Base-by-base conservation (phyloP, 1,284 basidiomycete genomes). In the Melampsora medusae region DNA sequence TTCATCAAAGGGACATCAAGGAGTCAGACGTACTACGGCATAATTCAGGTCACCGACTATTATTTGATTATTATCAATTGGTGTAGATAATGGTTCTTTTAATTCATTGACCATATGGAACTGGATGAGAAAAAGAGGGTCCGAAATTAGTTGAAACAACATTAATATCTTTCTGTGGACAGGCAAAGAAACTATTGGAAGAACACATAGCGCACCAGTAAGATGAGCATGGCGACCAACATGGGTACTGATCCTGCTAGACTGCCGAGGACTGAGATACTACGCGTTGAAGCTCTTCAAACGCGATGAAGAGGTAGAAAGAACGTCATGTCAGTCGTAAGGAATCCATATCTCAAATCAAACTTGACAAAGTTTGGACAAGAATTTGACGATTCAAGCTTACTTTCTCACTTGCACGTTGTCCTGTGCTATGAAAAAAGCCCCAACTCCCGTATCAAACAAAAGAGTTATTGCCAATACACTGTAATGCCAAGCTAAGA, bases 401-500 rank as follows among this genome's bases (percentile, higher is more conserved):
- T 28, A 56, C 53, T 56, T 56, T 56, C 53, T n/a, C n/a, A 56
- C 25, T 56, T 56, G n/a, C 4, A 28, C 53, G 17, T 14, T 56
- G 6, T 28, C 53, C 25, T 56, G 53, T 12, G 53, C 5, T 5
- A 19, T 22, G 14, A 56, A 56, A n/a, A 5, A 56, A 22, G 25
- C 53, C 53, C 53, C 53, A 56, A 56, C 53, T 7, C 10, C 53
- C n/a, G 53, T 22, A 56, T 56, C 53, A 28, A 22, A 56, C 53
- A 56, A 12, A 28, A 56, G 53, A 7, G 53, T 56, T 3, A 56
- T n/a, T 7, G 53, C 53, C 53, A 56, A 22, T 22, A 56, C 19
- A 56, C 53, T 56, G 25, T 56, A 56, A 56, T 56, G 53, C 53
- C 53, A 56, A 56, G 53, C 53, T 28, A 56, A 56, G 53, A 56